These are phyloP conservation scores for Diplodia intermedia DNA, from an alignment of 2,329 filamentous ascomycete species.

Conservation along the genomic window DNA sequence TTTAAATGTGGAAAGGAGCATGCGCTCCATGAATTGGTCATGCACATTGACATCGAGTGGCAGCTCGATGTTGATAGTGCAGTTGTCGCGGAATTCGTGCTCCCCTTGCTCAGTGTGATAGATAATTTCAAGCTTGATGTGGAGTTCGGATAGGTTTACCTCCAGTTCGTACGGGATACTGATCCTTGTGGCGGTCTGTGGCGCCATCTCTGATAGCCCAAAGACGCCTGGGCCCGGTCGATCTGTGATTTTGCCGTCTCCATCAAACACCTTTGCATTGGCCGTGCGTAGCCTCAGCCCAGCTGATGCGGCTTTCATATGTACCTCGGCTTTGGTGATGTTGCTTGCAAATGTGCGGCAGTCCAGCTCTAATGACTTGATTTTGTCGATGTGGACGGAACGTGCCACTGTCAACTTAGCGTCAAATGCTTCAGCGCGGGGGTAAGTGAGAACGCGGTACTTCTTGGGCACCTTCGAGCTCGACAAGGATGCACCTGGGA, in stretches of 20 bases:
- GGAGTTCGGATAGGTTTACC: slow-evolving; percentile 73
- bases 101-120: slow-evolving; percentile 73
- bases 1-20: slow-evolving; percentile 87
- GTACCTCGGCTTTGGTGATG: slow-evolving; percentile 57
- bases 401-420: slow-evolving; percentile 71
- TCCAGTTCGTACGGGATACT: slow-evolving; percentile 84
- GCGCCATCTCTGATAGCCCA: slow-evolving; percentile 53
- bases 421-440: slow-evolving; percentile 71
- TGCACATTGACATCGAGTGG: slow-evolving; percentile 95
- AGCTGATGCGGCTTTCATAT: slow-evolving; percentile 65
- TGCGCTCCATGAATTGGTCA: slow-evolving; percentile 85
- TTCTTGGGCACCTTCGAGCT: slow-evolving; percentile 47
- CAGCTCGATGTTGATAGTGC: slow-evolving; percentile 73
- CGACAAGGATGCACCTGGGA: slow-evolving; percentile 46
- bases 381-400: slow-evolving; percentile 78
- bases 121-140: slow-evolving; percentile 75
- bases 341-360: slow-evolving; percentile 78
- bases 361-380: slow-evolving; percentile 77
- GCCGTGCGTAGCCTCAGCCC: slow-evolving; percentile 64
- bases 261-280: slow-evolving; percentile 55
- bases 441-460: slow-evolving; percentile 74
- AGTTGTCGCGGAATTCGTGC: slow-evolving; percentile 68
- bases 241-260: slow-evolving; percentile 51
- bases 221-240: slow-evolving; percentile 56
- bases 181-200: slow-evolving; percentile 62